phyloP scores from a whole-genome alignment of 2,329 filamentous ascomycete genomes.

The Paraphaeosphaeria sporulosa region DNA sequence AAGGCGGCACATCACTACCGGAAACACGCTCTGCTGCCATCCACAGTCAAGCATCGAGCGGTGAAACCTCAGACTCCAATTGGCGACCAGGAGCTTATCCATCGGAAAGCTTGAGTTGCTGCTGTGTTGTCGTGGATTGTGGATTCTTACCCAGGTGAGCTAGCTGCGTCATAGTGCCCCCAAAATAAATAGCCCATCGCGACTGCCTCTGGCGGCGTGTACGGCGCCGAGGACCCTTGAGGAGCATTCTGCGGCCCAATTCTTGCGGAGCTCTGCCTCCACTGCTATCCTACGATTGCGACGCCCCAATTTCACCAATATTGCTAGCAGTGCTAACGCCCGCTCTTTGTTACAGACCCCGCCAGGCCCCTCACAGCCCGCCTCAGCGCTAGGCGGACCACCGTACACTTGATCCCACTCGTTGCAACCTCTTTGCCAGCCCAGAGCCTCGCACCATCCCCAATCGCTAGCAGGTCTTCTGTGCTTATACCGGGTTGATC shows the following conservation, averaged over 20 bases:
- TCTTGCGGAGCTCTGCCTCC: not conserved
- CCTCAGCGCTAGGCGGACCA: slow-evolving; percentile 6
- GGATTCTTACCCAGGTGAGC: slow-evolving; percentile 27
- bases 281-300: not conserved
- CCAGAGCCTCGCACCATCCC: not conserved
- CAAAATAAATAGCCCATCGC: slow-evolving; percentile 20
- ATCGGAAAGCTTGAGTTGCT: slow-evolving; percentile 1
- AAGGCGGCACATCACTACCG: not conserved
- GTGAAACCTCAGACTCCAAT: slow-evolving; percentile 41
- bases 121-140: not conserved
- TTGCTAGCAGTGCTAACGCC: slow-evolving; percentile 6
- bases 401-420: slow-evolving; percentile 2
- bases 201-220: slow-evolving; percentile 1
- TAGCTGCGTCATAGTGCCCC: slow-evolving; percentile 28
- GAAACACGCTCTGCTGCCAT: not conserved
- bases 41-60: slow-evolving; percentile 30
- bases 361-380: slow-evolving; percentile 3
- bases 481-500: not conserved
- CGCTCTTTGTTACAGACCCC: slow-evolving; percentile 5
- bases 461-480: not conserved
- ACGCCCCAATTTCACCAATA: not conserved
- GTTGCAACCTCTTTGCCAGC: not conserved
- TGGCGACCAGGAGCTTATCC: slow-evolving; percentile 36
- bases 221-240: not conserved
- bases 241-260: not conserved